Percentiles rank a stretch among this genome's conserved stretches.
phyloP scores from a whole-genome alignment of 163 green algal genomes.

The Scenedesmus sp. region DNA sequence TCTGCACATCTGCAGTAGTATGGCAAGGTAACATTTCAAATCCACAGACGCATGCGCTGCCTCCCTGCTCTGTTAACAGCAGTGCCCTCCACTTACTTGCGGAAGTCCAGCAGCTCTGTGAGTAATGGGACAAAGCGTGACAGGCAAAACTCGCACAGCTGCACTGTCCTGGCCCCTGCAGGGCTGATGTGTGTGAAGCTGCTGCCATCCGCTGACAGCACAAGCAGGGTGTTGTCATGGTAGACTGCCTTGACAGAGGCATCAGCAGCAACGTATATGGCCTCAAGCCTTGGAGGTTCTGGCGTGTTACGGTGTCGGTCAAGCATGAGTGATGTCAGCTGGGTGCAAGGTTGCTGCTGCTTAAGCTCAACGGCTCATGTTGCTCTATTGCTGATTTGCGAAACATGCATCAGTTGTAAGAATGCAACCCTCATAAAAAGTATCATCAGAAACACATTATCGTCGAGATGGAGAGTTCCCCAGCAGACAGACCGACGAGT shows the following conservation, averaged over 20 bases:
- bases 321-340: neutral
- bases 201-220: conserved; percentile 57
- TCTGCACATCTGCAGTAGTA: neutral
- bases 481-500: neutral
- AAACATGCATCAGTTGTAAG: neutral
- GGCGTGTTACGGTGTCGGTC: neutral
- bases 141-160: conserved; percentile 72
- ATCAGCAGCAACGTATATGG: conserved; percentile 60
- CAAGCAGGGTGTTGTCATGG: conserved; percentile 68
- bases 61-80: neutral
- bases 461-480: neutral
- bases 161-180: conserved; percentile 47
- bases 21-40: neutral
- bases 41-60: neutral
- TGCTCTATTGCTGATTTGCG: neutral
- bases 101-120: conserved; percentile 65
- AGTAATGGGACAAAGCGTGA: conserved; percentile 55
- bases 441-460: neutral
- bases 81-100: conserved; percentile 53
- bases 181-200: conserved; percentile 52
- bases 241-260: conserved; percentile 71
- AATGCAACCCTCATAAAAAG: neutral
- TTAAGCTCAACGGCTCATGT: neutral
- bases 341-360: neutral
- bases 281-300: conserved; percentile 19